Base-by-base conservation (phyloP, 495 filamentous ascomycete species). In the Thermochaetoides thermophila region DNA sequence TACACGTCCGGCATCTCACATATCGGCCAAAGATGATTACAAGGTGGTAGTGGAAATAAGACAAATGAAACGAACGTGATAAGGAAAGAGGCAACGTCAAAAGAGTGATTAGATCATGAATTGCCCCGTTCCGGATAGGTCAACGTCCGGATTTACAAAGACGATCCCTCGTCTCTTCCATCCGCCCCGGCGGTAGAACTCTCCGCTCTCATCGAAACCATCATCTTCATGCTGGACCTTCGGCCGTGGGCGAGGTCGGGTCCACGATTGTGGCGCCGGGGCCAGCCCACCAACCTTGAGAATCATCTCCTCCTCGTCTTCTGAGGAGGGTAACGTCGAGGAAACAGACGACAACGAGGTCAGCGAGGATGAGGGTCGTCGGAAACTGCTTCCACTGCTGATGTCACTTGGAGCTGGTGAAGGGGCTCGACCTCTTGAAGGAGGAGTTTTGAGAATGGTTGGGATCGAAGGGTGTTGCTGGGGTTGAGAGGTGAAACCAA, bases 141-240 rank as follows among this genome's bases (percentile, higher is more conserved):
- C n/a, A n/a, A n/a, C 21, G 21, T 6, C 21, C 21, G 21, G 21
- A 6, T 6, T 24, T 16, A 49, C 44, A 41, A 67, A 67, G 33
- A 67, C 56, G 34, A 67, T 60, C 18, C 63, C 63, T 13, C 56
- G 37, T 14, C 63, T 46, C 49, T 67, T 67, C 63, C 63, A 67
- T 9, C 51, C 60, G 9, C 61, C 63, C 0, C 63, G 47, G 45
- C 57, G 60, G 10, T 64, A 42, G 27, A 59, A 57, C 16, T 53
- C 42, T 12, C 63, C 59, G 21, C 44, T 40, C 8, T 53, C 54
- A 29, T 44, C 37, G 34, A 49, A 12, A 12, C 17, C 37, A 37
- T 8, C 14, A 16, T 22, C 17, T 35, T 36, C 29, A 19, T 21
- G 12, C 36, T 35, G 24, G 35, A 37, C n/a, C 39, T 41, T 26